Percentiles rank a stretch among this genome's conserved stretches.
phyloP scores from a whole-genome alignment of 2,329 filamentous ascomycete genomes.

The Claviceps purpurea region DNA sequence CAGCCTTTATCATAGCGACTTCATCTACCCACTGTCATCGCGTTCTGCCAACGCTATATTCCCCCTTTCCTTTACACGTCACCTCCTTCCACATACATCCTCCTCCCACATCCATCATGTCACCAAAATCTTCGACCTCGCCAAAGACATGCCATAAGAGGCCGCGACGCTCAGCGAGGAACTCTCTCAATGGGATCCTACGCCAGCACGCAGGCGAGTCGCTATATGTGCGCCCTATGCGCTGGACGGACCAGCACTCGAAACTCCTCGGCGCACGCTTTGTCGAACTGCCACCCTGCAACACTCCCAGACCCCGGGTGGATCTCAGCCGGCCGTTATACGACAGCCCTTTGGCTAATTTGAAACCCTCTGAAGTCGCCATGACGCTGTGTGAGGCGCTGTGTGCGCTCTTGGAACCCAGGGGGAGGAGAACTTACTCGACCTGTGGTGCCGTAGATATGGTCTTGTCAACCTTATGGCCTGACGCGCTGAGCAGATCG shows the following conservation, averaged over 20 bases:
- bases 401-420: conserved; percentile 26
- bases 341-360: conserved; percentile 13
- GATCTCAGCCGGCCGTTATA: conserved; percentile 21
- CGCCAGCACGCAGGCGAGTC: conserved; percentile 31
- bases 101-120: background rate
- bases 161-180: conserved; percentile 24
- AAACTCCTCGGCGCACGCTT: conserved; percentile 35
- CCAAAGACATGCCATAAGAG: background rate
- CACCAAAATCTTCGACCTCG: background rate
- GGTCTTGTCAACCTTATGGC: conserved; percentile 33
- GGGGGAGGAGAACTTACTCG: background rate
- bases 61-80: too few relatives aligned
- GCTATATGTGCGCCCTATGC: conserved; percentile 39
- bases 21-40: too few relatives aligned
- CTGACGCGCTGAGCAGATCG: conserved; percentile 17
- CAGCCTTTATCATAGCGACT: too few relatives aligned
- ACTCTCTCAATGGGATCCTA: conserved; percentile 40
- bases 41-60: too few relatives aligned
- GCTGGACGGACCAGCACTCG: conserved; percentile 41
- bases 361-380: conserved; percentile 28
- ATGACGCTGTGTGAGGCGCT: conserved; percentile 29
- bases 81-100: too few relatives aligned
- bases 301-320: conserved; percentile 25
- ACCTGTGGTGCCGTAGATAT: conserved; percentile 29
- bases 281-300: conserved; percentile 26